These are phyloP conservation scores for Actinidia arguta DNA, from an alignment of 179 eudicot species.

Conservation along the genomic window DNA sequence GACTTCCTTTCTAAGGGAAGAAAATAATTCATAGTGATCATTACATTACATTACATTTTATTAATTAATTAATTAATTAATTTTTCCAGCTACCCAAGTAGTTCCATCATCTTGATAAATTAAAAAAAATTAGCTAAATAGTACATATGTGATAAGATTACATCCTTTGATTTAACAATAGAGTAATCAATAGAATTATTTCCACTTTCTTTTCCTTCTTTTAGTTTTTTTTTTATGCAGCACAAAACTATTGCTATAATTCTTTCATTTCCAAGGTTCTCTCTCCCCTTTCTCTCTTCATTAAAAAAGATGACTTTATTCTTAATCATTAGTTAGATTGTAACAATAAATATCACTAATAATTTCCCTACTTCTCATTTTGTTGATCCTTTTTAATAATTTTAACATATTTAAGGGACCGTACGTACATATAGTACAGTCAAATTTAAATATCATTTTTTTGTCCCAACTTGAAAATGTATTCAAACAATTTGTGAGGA, in stretches of 20 bases:
- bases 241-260: background rate
- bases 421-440: too few species aligned
- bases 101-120: background rate
- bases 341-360: too few species aligned
- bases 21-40: conserved; percentile 13
- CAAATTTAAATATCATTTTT: too few species aligned
- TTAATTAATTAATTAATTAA: background rate
- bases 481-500: too few species aligned
- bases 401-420: too few species aligned
- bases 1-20: conserved; percentile 12
- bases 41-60: background rate
- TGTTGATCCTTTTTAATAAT: too few species aligned
- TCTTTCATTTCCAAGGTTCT: background rate
- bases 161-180: background rate
- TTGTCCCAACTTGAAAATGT: too few species aligned
- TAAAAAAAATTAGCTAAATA: background rate
- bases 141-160: background rate
- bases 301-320: too few species aligned
- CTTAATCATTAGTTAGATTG: too few species aligned
- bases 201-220: background rate
- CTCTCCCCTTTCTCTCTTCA: too few species aligned
- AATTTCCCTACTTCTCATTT: too few species aligned
- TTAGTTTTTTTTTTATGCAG: background rate
- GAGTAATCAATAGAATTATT: background rate
- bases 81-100: background rate